Percentiles rank a stretch among this genome's conserved stretches.
These are phyloP conservation scores for Excoecaria cochinchinensis DNA, from an alignment of 345 rosid species.

Conservation along the genomic window DNA sequence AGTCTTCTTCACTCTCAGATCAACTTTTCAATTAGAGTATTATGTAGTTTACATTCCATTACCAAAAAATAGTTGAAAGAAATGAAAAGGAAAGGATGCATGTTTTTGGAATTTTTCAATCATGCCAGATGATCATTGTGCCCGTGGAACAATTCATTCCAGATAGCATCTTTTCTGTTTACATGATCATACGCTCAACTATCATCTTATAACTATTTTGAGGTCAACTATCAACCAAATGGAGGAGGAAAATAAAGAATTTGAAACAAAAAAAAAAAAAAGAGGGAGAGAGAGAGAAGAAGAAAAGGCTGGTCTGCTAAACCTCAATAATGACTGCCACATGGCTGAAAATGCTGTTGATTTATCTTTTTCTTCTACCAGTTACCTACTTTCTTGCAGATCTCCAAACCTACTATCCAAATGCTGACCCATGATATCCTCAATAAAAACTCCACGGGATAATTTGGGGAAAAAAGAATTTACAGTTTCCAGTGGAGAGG, in stretches of 20 bases:
- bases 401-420: constrained; percentile 9
- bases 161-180: too few species aligned
- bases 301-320: background rate
- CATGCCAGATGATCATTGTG: background rate
- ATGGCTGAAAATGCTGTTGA: constrained; percentile 10
- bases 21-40: background rate
- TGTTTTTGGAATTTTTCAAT: background rate
- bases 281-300: background rate
- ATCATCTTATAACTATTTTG: background rate
- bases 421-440: constrained; percentile 5
- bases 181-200: background rate
- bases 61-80: background rate
- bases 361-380: background rate
- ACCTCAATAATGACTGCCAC: background rate
- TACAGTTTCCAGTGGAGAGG: constrained; percentile 41
- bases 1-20: background rate
- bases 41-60: background rate
- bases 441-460: constrained; percentile 28
- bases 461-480: background rate
- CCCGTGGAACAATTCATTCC: background rate
- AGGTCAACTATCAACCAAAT: background rate
- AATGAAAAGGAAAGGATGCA: background rate
- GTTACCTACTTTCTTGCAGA: constrained; percentile 1
- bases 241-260: background rate
- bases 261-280: background rate